Base-by-base conservation (phyloP, 257 asterid species). In the Solanum acaule region DNA sequence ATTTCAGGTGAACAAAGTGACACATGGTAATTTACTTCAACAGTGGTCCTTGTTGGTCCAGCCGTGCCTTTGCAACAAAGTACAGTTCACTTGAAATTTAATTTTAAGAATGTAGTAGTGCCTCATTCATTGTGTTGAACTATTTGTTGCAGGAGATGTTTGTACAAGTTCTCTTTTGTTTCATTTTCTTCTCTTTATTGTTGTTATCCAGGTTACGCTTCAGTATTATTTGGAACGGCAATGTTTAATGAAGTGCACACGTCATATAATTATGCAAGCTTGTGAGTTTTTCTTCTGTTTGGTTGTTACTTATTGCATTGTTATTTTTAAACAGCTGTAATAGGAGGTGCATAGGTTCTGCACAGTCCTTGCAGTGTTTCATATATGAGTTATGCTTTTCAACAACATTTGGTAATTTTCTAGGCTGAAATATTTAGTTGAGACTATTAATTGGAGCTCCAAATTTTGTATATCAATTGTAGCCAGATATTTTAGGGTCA, bases 161-260 rank as follows among this genome's bases (percentile, higher is more conserved):
- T 77, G 38, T 81, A 42, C 73, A 42, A 63, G 84, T 52, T 86
- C 73, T 71, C 56, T 35, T 37, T 87, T 71, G 20, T 49, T 79
- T 44, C 9, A 8, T 82, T 15, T 82, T 49, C 27, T 77, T 67
- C 35, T 88, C 38, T 87, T 83, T 83, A 40, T 35, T 61, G 73
- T 88, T 87, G 61, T 88, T 44, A 81, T 85, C 86, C 90, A 97
- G 99, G 98, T 93, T 85, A 91, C 93, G 91, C 93, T 95, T 87
- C 98, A 93, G 88, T 97, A 95, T 92, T 94, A 95, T 88, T 83
- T 90, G 87, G 98, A 97, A 88, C 93, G 99, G 6, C 98, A 97
- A 87, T 95, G 99, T 90, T 89, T 97, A 90, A 89, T 97, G 94
- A 97, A 97, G 94, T 97, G 99, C 95, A 93, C 96, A 1, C 90